Base-by-base conservation (phyloP, 2,329 filamentous ascomycete genomes). In the Pseudogymnoascus sp. region DNA sequence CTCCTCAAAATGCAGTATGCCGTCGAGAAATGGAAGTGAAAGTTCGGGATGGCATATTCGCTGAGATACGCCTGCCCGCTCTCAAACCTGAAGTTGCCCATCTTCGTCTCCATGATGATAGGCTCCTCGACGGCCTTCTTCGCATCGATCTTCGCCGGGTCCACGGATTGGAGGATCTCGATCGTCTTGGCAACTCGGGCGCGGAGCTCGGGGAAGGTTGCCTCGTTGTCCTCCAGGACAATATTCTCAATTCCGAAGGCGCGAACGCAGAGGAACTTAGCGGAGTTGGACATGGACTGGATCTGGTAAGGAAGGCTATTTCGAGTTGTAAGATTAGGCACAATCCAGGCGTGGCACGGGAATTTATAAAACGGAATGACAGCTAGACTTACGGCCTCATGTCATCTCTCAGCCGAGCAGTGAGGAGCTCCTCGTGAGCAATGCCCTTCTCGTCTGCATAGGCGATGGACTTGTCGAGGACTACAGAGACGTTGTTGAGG, bases 11-110 rank as follows among this genome's bases (percentile, higher is more conserved):
- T 78, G 3, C 69, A 73, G 69, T 83, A 83, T 12, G 78, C 76
- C n/a, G 75, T 79, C 5, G 70, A 74, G 3, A 78, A 63, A 67
- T 83, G 81, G 66, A 83, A 83, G 71, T 75, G 81, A 66, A 82
- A 77, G 66, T 82, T 81, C 4, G 80, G 78, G 40, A 81, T 63
- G 10, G 70, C 74, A 69, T 74, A 78, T 1, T 67, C 67, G 21
- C 67, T 65, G 28, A 79, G 63, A 65, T 79, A 81, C 0, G 69
- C 66, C 44, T 72, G 50, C 0, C 70, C 75, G 1, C 70, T 72
- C 59, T 60, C 59, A 12, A 60, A 60, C n/a, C 11, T 60, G 16
- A 60, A 60, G 59, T 37, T 8, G 16, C 59, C 59, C 11, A 60
- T 37, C 31, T 37, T 60, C 4, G 34, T 11, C 34, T 37, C 10